Base-by-base conservation (phyloP, 2,329 filamentous ascomycete genomes). In the Stemphylium vesicarium region DNA sequence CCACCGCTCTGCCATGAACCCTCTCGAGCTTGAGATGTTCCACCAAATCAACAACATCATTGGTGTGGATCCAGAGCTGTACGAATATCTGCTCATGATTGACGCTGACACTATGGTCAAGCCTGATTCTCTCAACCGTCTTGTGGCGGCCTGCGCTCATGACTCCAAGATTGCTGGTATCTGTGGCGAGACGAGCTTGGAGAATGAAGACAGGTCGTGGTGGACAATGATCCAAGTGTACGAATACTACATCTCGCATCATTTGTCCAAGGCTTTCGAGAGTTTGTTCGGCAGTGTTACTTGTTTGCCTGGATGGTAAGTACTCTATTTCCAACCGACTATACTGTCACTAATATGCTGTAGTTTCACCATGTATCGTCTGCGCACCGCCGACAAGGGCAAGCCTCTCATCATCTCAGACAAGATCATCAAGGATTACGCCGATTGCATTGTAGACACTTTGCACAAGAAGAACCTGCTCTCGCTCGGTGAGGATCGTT, bases 151-250 rank as follows among this genome's bases (percentile, higher is more conserved):
- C 46, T 99, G 93, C 78, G 88, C 91, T 64, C 93, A 97, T 70
- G 92, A 99, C 74, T 88, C 92, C 29, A 96, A 96, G 80, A 96
- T 99, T 79, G 92, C 91, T 20, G 95, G 94, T 78, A 97, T 98
- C 59, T 99, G 95, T 75, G 95, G 95, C 73, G 95, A 99, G 76
- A 99, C 95, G 1, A 95, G 89, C 76, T 82, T 99, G 69, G 91
- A 97, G 74, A 99, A 99, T 70, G 94, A 97, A 75, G 92, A 97
- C 68, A 85, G 88, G 64, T 93, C 88, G 69, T 98, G 93, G 92
- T 96, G 92, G 91, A 99, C 95, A 11, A 99, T 99, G 95, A 99
- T 99, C 70, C 95, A 99, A 76, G 95, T 99, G 62, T 99, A 99
- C 79, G 95, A 99, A 77, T 99, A 99, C 82, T 99, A 93, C 77